phyloP scores from a whole-genome alignment of 176 grass and related monocot species.

The Avena insularis region DNA sequence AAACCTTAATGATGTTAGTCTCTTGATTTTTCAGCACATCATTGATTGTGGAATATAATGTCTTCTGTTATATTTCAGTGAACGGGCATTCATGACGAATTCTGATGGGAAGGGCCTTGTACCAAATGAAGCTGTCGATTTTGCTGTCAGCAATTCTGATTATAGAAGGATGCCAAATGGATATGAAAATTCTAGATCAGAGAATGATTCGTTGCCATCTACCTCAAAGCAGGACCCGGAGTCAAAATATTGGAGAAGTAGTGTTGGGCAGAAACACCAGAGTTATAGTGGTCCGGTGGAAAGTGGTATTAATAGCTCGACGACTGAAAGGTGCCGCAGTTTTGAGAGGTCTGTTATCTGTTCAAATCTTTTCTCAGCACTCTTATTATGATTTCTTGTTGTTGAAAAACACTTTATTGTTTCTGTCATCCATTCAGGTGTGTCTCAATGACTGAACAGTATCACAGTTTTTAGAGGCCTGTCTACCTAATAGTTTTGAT shows the following conservation, averaged over 20 bases:
- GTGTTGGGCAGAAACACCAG: constrained; percentile 66
- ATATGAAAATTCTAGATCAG: constrained; percentile 52
- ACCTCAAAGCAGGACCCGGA: constrained; percentile 69
- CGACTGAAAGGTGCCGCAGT: constrained; percentile 55
- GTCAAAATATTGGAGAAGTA: constrained; percentile 56
- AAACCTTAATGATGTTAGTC: constrained; percentile 11
- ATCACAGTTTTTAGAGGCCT: constrained; percentile 41
- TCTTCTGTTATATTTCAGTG: constrained; percentile 53
- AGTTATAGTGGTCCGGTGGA: constrained; percentile 56
- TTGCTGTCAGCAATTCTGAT: constrained; percentile 50
- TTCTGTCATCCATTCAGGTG: constrained; percentile 38
- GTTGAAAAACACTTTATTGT: neutral
- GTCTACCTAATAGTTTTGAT: constrained; percentile 14
- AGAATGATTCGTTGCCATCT: constrained; percentile 63
- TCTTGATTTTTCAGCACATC: constrained; percentile 2
- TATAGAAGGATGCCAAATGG: constrained; percentile 49
- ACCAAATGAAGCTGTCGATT: constrained; percentile 52
- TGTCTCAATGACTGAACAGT: constrained; percentile 32
- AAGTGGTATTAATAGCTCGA: constrained; percentile 42
- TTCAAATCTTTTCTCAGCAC: neutral
- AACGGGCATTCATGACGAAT: constrained; percentile 9
- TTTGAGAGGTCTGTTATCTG: constrained; percentile 73
- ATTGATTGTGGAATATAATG: constrained; percentile 34
- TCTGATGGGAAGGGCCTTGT: constrained; percentile 41
- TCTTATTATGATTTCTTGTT: neutral